Conservation (phyloP, 768 basidiomycete genomes). For the Termitomyces sp. region DNA sequence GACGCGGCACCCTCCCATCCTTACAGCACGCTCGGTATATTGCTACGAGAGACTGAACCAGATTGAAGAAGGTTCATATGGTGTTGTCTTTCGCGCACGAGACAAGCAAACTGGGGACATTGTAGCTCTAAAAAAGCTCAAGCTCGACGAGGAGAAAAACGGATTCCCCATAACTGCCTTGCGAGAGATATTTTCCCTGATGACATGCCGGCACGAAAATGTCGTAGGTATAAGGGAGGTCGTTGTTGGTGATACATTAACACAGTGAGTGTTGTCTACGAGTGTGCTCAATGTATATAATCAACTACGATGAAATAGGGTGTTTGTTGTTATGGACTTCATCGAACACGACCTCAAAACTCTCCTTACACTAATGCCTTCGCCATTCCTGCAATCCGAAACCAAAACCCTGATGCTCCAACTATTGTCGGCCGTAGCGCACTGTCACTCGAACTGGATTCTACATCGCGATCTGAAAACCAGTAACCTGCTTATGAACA, state of each 20-base stretch:
- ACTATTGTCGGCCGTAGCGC: slow-evolving; percentile 85
- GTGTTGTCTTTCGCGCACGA: slow-evolving; percentile 92
- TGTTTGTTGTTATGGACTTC: slow-evolving; percentile 99
- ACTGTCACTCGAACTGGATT: slow-evolving; percentile 97
- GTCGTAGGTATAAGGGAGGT: slow-evolving; percentile 97
- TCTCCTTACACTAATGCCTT: slow-evolving; percentile 89
- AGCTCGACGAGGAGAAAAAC: slow-evolving; percentile 97
- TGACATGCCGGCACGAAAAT: slow-evolving; percentile 91
- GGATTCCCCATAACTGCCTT: slow-evolving; percentile 97
- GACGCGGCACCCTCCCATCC: slow-evolving; percentile 69
- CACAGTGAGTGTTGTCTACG: slow-evolving; percentile 73
- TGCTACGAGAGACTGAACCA: slow-evolving; percentile 92
- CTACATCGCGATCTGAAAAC: slow-evolving; percentile 97
- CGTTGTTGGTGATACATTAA: slow-evolving; percentile 96
- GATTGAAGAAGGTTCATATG: slow-evolving; percentile 98
- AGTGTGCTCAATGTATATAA: slow-evolving; percentile 14
- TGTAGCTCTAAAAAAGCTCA: slow-evolving; percentile 95
- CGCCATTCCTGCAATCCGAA: slow-evolving; percentile 95
- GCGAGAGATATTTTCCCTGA: slow-evolving; percentile 93
- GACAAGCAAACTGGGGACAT: slow-evolving; percentile 95
- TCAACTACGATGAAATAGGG: slow-evolving; percentile 36
- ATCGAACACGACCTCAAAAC: slow-evolving; percentile 99
- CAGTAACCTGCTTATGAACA: slow-evolving; percentile 97
- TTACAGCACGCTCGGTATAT: slow-evolving; percentile 89
- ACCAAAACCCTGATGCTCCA: slow-evolving; percentile 97